These are phyloP conservation scores for Yamagishiella unicocca DNA, from an alignment of 139 green algal genomes.

Conservation along the genomic window DNA sequence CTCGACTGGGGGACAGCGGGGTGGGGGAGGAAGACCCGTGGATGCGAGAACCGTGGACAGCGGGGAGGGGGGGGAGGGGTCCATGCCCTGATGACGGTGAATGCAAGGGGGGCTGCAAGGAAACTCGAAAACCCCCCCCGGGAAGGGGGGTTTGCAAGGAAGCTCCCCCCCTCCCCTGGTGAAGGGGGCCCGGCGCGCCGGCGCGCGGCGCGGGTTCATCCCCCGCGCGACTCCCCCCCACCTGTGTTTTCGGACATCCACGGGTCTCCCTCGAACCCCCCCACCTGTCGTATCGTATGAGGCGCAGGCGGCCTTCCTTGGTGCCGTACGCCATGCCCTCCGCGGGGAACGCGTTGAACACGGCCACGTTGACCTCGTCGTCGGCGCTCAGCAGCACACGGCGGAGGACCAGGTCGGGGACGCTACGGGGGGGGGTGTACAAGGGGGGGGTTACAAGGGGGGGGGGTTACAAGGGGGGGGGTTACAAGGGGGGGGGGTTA, in stretches of 20 bases:
- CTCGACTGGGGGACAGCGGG: no score
- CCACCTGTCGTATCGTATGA: conserved; percentile 58
- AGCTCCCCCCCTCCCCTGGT: no score
- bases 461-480: not conserved
- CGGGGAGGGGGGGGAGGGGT: not conserved
- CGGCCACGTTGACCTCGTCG: conserved; percentile 95
- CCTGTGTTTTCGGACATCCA: no score
- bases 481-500: not conserved
- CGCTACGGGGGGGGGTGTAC: conserved; percentile 15
- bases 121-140: not conserved
- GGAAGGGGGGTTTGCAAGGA: no score
- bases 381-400: conserved; percentile 84
- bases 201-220: no score
- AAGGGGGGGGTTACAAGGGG: not conserved
- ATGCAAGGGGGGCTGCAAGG: not conserved
- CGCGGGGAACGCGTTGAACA: conserved; percentile 83
- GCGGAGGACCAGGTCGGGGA: conserved; percentile 81
- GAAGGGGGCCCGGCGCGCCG: no score
- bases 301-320: conserved; percentile 89
- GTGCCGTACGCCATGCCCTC: conserved; percentile 94
- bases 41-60: no score
- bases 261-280: no score
- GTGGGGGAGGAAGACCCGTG: no score
- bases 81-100: not conserved
- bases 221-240: no score